Conservation (phyloP, 2,329 filamentous ascomycete species). For the Arthroderma sp. region DNA sequence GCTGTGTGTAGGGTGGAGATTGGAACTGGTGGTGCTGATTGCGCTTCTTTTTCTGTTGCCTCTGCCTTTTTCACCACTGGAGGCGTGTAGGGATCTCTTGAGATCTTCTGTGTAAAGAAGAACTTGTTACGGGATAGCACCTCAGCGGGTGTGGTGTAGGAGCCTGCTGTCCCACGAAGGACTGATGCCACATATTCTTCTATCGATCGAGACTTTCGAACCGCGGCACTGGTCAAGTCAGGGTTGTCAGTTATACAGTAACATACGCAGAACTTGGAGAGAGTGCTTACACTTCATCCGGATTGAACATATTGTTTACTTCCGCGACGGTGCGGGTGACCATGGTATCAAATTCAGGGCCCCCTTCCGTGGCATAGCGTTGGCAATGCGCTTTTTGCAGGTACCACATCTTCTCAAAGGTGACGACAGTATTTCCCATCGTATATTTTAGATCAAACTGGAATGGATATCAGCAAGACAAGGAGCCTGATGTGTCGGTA, state of each 20-base stretch:
- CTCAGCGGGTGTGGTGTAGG: conserved; percentile 9
- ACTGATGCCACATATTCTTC: conserved; percentile 43
- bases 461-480: conserved; percentile 1
- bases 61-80: conserved; percentile 3
- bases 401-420: conserved; percentile 64
- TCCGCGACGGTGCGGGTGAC: conserved; percentile 21
- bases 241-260: conserved; percentile 5
- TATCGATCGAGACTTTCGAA: conserved; percentile 24
- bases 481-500: not conserved
- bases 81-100: conserved; percentile 16
- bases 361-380: conserved; percentile 33
- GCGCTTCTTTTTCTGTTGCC: conserved; percentile 8
- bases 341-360: conserved; percentile 29
- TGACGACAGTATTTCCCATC: conserved; percentile 74
- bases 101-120: conserved; percentile 32
- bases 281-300: conserved; percentile 19
- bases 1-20: conserved; percentile 31
- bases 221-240: conserved; percentile 14
- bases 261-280: not conserved
- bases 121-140: conserved; percentile 9
- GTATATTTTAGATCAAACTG: conserved; percentile 81
- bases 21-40: conserved; percentile 13
- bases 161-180: conserved; percentile 9
- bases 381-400: conserved; percentile 61
- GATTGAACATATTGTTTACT: conserved; percentile 15